Evolutionary conservation across 1,284 basidiomycete genomes (phyloP).

Genomic region (Pterula multifida): DNA sequence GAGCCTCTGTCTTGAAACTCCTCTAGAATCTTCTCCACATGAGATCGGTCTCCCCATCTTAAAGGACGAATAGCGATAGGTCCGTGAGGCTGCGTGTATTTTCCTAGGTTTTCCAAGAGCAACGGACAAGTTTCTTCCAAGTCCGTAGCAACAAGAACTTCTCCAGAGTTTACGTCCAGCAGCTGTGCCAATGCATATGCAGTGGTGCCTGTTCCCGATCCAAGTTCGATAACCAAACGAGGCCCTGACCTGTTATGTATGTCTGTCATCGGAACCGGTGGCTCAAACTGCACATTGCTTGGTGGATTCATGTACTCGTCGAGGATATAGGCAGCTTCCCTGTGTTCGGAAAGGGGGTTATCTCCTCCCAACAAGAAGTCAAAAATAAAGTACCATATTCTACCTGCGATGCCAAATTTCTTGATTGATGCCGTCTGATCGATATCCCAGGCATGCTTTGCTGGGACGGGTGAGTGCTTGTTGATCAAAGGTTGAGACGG

Average conservation of each 20-base stretch:
- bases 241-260: constrained; percentile 11
- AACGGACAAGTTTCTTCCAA: constrained; percentile 57
- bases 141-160: constrained; percentile 53
- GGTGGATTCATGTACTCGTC: constrained; percentile 38
- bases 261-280: constrained; percentile 27
- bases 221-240: constrained; percentile 45
- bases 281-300: constrained; percentile 38
- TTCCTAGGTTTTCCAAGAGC: constrained; percentile 38
- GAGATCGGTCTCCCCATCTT: constrained; percentile 47
- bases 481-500: constrained; percentile 11
- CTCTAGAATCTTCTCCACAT: constrained; percentile 25
- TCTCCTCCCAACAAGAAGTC: constrained; percentile 2
- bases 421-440: constrained; percentile 51
- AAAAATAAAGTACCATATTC: constrained; percentile 46
- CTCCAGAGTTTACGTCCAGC: constrained; percentile 13
- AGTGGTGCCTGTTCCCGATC: constrained; percentile 60
- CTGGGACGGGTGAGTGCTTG: constrained; percentile 11
- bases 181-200: constrained; percentile 32
- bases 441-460: constrained; percentile 1
- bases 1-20: constrained; percentile 14
- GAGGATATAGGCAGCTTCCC: constrained; percentile 66
- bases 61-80: constrained; percentile 36
- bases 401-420: constrained; percentile 63
- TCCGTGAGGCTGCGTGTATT: constrained; percentile 7
- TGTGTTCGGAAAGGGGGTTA: constrained; percentile 14